Evolutionary conservation across 2,329 filamentous ascomycete genomes (phyloP), one percentile per base, ranked within the genome.

Genomic region (Paecilomyces variotii): DNA sequence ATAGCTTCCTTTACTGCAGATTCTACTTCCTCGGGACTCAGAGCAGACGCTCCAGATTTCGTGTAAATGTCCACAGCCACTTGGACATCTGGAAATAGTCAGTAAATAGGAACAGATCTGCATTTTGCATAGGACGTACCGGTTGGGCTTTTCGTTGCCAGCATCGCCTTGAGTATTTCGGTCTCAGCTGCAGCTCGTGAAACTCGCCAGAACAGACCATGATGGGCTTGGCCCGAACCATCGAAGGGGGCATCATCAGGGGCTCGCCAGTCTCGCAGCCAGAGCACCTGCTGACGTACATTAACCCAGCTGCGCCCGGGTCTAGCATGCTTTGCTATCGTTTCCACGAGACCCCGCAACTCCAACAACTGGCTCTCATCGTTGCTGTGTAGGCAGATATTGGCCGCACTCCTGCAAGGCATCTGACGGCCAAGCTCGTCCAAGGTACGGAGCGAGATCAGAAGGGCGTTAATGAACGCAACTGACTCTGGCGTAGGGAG

Each of bases 231-330:
- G 35, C 66, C 70, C 53, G 68, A 60, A 25, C 67, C 60, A 54
- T 62, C 60, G 19, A 55, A 68, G 12, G 63, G 56, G 19, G 60
- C 58, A 14, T 57, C 52, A 25, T 65, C 62, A 53, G 74, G 68
- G 39, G 74, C 73, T 26, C 79, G 80, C 85, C 85, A 87, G 62
- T 80, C 78, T 73, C 81, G 83, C 5, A 87, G 75, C 84, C 84
- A 87, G 6, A 85, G 71, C 11, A 87, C 63, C 62, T 80, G 79
- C 6, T 74, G 68, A 55, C 84, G 76, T 24, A 79, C 75, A 7
- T 67, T 68, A 35, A 63, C 67, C 83, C 82, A 85, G 57, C 78
- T 72, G 30, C 78, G 72, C 11, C 76, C 76, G 57, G 79, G 74
- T 51, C 71, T 76, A 54, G 76, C 74, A 26, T 78, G 70, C 9